phyloP scores from a whole-genome alignment of 768 basidiomycete genomes.

The Chalciporus pseudorubinellus region DNA sequence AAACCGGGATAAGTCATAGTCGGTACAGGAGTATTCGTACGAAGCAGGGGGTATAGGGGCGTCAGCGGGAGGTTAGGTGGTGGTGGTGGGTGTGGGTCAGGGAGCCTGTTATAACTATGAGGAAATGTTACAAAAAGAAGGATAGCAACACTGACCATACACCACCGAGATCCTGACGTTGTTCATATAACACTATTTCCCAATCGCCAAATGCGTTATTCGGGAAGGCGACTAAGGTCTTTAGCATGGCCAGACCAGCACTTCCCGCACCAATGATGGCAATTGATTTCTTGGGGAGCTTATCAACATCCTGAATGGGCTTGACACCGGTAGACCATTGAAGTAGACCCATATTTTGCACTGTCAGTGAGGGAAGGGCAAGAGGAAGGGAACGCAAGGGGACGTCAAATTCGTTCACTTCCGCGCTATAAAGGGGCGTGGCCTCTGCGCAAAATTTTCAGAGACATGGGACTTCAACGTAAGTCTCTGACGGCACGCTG shows the following conservation, averaged over 20 bases:
- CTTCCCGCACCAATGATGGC: slow-evolving; percentile 56
- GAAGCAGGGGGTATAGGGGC: slow-evolving; percentile 50
- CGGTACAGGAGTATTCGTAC: slow-evolving; percentile 53
- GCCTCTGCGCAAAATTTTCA: not conserved
- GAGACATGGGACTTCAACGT: not conserved
- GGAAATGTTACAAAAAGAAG: not conserved
- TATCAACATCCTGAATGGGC: not conserved
- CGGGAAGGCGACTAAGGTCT: slow-evolving; percentile 46
- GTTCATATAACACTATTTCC: slow-evolving; percentile 51
- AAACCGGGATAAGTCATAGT: slow-evolving; percentile 54
- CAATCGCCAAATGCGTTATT: slow-evolving; percentile 35
- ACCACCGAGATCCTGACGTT: slow-evolving; percentile 48
- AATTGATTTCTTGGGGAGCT: slow-evolving; percentile 40
- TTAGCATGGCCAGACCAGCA: slow-evolving; percentile 51
- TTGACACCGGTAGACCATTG: not conserved
- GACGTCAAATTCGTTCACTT: not conserved
- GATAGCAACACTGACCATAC: slow-evolving; percentile 40
- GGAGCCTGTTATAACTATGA: slow-evolving; percentile 21
- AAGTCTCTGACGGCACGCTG: not conserved
- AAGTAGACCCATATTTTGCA: not conserved
- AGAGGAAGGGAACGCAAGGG: not conserved
- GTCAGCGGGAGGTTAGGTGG: slow-evolving; percentile 51
- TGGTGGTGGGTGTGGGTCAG: slow-evolving; percentile 24
- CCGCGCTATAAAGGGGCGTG: not conserved
- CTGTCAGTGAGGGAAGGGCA: not conserved